Evolutionary conservation across 169 alveolate species (phyloP).

Genomic region (Theileria orientalis): DNA sequence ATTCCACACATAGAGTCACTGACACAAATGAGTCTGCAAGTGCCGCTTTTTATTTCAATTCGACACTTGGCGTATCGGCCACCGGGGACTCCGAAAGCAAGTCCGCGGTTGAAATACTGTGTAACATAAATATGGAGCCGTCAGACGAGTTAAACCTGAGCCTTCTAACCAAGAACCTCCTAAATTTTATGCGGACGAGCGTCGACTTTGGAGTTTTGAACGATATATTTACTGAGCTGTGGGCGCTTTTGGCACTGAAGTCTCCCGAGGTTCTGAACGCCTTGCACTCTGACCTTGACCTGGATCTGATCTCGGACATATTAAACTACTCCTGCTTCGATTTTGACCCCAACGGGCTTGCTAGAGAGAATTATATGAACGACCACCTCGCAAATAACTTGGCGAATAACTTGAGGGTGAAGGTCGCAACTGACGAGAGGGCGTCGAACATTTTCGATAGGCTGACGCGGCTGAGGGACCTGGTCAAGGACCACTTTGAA

Average conservation of each 20-base stretch:
- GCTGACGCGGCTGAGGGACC: background rate
- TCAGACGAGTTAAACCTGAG: conserved; percentile 18
- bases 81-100: background rate
- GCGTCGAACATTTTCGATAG: background rate
- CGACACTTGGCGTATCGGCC: background rate
- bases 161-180: conserved; percentile 1
- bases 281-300: conserved; percentile 13
- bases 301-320: conserved; percentile 27
- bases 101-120: background rate
- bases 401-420: background rate
- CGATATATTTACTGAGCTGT: conserved; percentile 39
- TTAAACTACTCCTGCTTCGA: conserved; percentile 17
- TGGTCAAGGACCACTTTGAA: background rate
- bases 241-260: conserved; percentile 42
- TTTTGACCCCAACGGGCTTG: background rate
- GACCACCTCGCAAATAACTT: background rate
- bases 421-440: background rate
- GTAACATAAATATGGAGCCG: conserved; percentile 25
- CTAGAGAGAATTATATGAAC: background rate
- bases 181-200: background rate
- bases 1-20: background rate
- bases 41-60: too few species aligned
- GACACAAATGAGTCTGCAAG: too few species aligned
- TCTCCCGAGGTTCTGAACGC: conserved; percentile 19
- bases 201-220: conserved; percentile 2